Conservation (phyloP, 257 asterid species). For the Dorcoceras hygrometricum region DNA sequence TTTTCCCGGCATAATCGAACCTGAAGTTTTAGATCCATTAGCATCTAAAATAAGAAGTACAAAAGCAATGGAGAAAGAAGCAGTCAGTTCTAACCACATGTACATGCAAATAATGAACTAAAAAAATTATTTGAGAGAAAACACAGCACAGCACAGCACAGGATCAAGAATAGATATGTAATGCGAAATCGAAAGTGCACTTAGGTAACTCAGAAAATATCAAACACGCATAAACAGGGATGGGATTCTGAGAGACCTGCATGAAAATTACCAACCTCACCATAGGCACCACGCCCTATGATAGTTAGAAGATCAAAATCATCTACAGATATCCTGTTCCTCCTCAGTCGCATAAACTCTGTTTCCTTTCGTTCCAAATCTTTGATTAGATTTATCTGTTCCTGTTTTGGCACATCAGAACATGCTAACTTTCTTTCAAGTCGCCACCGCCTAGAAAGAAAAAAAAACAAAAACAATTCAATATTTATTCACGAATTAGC, state of each 20-base stretch:
- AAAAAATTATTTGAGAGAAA: not conserved
- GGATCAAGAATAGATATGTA: not conserved
- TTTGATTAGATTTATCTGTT: slow-evolving; percentile 71
- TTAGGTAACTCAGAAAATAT: not conserved
- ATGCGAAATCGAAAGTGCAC: not conserved
- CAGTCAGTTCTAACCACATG: not conserved
- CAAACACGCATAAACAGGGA: not conserved
- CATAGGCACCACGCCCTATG: slow-evolving; percentile 97
- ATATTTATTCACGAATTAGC: not conserved
- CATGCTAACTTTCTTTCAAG: slow-evolving; percentile 89
- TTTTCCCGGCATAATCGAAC: slow-evolving; percentile 91
- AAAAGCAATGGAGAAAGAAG: slow-evolving; percentile 10
- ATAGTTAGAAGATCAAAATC: slow-evolving; percentile 95
- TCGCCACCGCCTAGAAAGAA: slow-evolving; percentile 74
- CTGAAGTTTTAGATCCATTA: slow-evolving; percentile 40
- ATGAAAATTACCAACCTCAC: slow-evolving; percentile 72
- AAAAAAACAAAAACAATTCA: not conserved
- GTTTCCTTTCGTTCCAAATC: slow-evolving; percentile 95
- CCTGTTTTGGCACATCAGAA: slow-evolving; percentile 97
- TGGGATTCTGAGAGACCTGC: slow-evolving; percentile 11
- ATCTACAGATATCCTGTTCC: slow-evolving; percentile 96
- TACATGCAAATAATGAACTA: not conserved
- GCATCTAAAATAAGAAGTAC: slow-evolving; percentile 3
- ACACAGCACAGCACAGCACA: not conserved
- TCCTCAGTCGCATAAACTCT: slow-evolving; percentile 87